Conservation (phyloP, 1,284 basidiomycete species). For the Cutaneotrichosporon curvatum region DNA sequence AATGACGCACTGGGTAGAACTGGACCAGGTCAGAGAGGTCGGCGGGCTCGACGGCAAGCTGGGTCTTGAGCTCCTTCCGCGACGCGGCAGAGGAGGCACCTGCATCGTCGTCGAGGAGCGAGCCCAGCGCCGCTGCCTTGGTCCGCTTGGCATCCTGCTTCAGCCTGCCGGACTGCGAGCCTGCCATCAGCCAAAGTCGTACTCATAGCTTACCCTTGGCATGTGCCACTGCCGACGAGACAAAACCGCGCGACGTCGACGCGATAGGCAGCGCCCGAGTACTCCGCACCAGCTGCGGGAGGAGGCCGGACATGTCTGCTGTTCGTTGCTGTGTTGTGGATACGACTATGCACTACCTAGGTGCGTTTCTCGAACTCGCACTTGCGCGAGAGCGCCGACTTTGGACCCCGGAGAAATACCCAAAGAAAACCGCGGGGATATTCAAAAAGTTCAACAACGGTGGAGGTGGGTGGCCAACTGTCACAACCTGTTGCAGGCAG, state of each 20-base stretch:
- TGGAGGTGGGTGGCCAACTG: slow-evolving; percentile 8
- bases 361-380: no score
- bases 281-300: slow-evolving; percentile 6
- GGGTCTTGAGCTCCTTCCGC: slow-evolving; percentile 16
- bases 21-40: slow-evolving; percentile 28
- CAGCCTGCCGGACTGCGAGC: not conserved
- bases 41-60: slow-evolving; percentile 21
- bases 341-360: no score
- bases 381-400: not conserved
- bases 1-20: slow-evolving; percentile 28
- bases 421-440: slow-evolving; percentile 7
- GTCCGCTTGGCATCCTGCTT: slow-evolving; percentile 1
- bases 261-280: slow-evolving; percentile 3
- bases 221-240: slow-evolving; percentile 14
- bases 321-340: not conserved
- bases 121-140: slow-evolving; percentile 1
- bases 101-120: no score
- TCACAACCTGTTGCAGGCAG: no score
- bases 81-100: no score
- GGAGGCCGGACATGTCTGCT: slow-evolving; percentile 12
- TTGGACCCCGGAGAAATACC: slow-evolving; percentile 9
- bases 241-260: slow-evolving; percentile 17
- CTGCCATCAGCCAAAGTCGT: not conserved
- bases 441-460: slow-evolving; percentile 14
- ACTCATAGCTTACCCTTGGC: slow-evolving; percentile 7